Evolutionary conservation across 2,329 filamentous ascomycete species (phyloP), one percentile per base, ranked within the genome.

Genomic region (Arthrobotrys entomopaga): DNA sequence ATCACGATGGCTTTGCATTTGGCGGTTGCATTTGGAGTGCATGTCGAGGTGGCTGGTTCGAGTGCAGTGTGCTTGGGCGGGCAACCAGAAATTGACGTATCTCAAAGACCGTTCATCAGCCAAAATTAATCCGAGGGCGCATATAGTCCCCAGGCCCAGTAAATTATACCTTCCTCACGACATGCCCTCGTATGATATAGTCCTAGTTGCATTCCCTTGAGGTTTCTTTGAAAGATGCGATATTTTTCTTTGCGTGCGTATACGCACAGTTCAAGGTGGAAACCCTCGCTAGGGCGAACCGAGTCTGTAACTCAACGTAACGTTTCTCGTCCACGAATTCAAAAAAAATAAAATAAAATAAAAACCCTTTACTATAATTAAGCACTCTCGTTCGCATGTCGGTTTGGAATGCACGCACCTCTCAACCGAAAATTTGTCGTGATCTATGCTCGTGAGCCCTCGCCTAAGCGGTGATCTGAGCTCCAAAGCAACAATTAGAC

Each of bases 391-490:
- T 61, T 69, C 65, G 57, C 48, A 60, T 69, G 65, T 26, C 20
- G 43, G 64, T 40, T 40, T 53, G 42, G 64, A 60, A 42, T 54
- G 7, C 26, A 52, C 29, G 13, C 40, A 70, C 57, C 40, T 46
- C 43, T 26, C 63, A 74, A 66, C 70, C 70, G 63, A 67, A n/a
- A 43, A 63, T 57, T 66, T 56, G 38, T 65, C 49, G 40, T 50
- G 61, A 61, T 50, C 56, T 10, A 57, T 16, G 20, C 22, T 50
- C 22, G 48, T 43, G 48, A 66, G 52, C 22, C 57, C 58, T 74
- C 70, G 70, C 50, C 70, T 74, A 74, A 74, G 70, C 70, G 61
- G 69, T 61, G 69, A 54, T 74, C 70, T 67, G 50, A 74, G 63
- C 63, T 74, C 70, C 63, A 57, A n/a, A 66, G 46, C 40, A 40